phyloP scores from a whole-genome alignment of 805 yeast genomes.

The Lachancea kluyveri region DNA sequence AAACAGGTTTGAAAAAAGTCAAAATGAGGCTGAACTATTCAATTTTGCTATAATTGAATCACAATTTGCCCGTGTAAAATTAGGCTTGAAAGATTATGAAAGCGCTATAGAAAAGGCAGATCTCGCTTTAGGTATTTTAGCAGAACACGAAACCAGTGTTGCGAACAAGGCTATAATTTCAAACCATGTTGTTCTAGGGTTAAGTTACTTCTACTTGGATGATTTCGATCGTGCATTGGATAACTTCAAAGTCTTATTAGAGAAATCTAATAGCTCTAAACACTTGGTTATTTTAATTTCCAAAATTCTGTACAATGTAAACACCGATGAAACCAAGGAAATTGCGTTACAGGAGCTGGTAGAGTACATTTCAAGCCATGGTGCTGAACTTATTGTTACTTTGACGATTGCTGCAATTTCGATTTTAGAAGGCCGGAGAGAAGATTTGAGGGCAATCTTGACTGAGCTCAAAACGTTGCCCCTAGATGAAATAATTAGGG shows the following conservation, averaged over 20 bases:
- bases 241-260: constrained; percentile 60
- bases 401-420: constrained; percentile 76
- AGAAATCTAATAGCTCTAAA: constrained; percentile 48
- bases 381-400: constrained; percentile 61
- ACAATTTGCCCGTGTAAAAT: constrained; percentile 62
- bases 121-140: constrained; percentile 44
- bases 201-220: constrained; percentile 57
- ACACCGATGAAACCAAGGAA: constrained; percentile 68
- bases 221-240: constrained; percentile 61
- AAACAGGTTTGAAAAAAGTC: constrained; percentile 47
- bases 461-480: constrained; percentile 54
- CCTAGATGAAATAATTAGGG: constrained; percentile 42
- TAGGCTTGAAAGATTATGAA: constrained; percentile 54
- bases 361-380: constrained; percentile 53
- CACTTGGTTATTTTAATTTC: constrained; percentile 68
- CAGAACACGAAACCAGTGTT: constrained; percentile 33
- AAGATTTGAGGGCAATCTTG: constrained; percentile 54
- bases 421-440: constrained; percentile 52
- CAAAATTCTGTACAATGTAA: constrained; percentile 72
- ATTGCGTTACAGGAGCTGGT: constrained; percentile 84
- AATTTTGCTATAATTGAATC: constrained; percentile 56
- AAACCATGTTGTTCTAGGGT: constrained; percentile 62
- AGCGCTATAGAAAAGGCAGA: constrained; percentile 58
- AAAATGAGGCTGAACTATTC: constrained; percentile 39
- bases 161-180: constrained; percentile 41